A percentile compares a stretch with the other conserved stretches of the same genome.
Evolutionary conservation across 352 stramenopile species (phyloP).

Genomic region (Pythium aquatile): DNA sequence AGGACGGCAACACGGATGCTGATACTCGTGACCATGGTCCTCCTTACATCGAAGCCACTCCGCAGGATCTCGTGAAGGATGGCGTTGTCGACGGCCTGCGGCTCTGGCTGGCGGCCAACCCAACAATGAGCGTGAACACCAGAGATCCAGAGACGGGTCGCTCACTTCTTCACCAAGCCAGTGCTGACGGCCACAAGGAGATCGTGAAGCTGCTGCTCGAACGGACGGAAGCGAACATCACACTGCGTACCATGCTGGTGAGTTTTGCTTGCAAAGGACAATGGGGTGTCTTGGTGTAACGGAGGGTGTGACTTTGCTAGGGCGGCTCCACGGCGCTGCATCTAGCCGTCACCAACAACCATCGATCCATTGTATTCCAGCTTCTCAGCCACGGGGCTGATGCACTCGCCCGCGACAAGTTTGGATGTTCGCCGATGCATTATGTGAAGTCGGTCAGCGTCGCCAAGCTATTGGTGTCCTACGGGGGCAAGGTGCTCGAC

Average conservation of each 20-base stretch:
- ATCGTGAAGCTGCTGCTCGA: slow-evolving; percentile 56
- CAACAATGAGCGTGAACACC: slow-evolving; percentile 35
- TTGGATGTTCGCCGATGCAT: slow-evolving; percentile 63
- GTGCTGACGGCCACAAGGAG: slow-evolving; percentile 45
- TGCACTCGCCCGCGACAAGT: slow-evolving; percentile 49
- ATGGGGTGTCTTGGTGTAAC: not conserved
- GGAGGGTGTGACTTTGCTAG: slow-evolving; percentile 24
- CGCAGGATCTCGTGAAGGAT: slow-evolving; percentile 34
- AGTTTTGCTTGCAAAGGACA: not conserved
- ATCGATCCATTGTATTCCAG: slow-evolving; percentile 62
- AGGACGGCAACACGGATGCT: not conserved
- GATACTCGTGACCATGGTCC: not conserved
- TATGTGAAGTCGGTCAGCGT: slow-evolving; percentile 67
- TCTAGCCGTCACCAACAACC: slow-evolving; percentile 55
- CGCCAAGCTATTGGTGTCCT: slow-evolving; percentile 61
- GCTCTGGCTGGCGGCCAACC: slow-evolving; percentile 22
- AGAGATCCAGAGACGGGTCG: slow-evolving; percentile 38
- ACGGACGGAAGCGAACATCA: slow-evolving; percentile 45
- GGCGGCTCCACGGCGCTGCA: slow-evolving; percentile 60
- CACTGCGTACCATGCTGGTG: slow-evolving; percentile 66
- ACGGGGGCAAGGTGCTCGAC: slow-evolving; percentile 54
- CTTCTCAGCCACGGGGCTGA: slow-evolving; percentile 68
- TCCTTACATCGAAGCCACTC: slow-evolving; percentile 5
- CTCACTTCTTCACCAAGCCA: slow-evolving; percentile 63
- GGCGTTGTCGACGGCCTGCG: slow-evolving; percentile 32